Evolutionary conservation across 208 protist species (phyloP).

Genomic region (Zelonia costaricensis): DNA sequence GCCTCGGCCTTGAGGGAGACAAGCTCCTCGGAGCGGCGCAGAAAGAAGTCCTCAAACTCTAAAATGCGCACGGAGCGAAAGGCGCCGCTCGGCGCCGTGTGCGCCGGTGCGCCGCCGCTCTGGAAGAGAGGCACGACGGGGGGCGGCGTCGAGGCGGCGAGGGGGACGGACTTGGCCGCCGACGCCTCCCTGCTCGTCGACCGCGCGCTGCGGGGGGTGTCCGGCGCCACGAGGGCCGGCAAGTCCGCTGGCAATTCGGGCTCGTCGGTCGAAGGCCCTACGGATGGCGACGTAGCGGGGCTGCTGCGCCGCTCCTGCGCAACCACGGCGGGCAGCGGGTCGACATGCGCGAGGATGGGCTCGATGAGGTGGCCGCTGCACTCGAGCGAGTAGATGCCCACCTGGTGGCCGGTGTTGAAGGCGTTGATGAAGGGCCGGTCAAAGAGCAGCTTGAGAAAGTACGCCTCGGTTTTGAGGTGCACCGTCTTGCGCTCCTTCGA

Average conservation of each 20-base stretch:
- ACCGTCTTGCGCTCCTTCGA: constrained; percentile 92
- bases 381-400: constrained; percentile 87
- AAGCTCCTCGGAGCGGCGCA: constrained; percentile 78
- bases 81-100: constrained; percentile 1
- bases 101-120: background rate
- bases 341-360: constrained; percentile 24
- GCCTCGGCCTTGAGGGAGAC: constrained; percentile 82
- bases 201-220: background rate
- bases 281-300: background rate
- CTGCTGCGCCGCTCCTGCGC: background rate
- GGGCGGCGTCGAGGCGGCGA: background rate
- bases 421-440: constrained; percentile 65
- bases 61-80: constrained; percentile 84
- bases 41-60: constrained; percentile 88
- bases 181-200: background rate
- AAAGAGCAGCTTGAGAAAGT: constrained; percentile 91
- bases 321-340: constrained; percentile 1
- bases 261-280: background rate
- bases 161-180: background rate
- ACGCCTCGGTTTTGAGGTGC: constrained; percentile 77
- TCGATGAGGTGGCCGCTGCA: constrained; percentile 51
- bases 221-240: background rate
- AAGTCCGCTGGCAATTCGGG: background rate
- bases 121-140: background rate
- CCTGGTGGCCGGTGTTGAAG: constrained; percentile 71